phyloP scores from a whole-genome alignment of 2,329 filamentous ascomycete genomes.

The Pseudodiploospora longispora region DNA sequence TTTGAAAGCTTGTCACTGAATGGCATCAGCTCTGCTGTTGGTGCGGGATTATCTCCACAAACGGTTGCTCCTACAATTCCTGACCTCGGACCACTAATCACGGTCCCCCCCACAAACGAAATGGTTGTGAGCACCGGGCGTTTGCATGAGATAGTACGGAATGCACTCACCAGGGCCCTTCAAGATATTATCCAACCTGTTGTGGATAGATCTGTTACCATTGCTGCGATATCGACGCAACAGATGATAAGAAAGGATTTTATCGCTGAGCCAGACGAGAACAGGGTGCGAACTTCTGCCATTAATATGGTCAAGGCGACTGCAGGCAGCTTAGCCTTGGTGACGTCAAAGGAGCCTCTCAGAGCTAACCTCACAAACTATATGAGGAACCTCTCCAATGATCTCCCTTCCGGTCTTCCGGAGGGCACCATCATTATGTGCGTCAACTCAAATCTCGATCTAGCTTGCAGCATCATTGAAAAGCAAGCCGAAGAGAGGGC shows the following conservation, averaged over 20 bases:
- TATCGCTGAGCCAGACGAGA: conserved; percentile 83
- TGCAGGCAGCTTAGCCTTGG: conserved; percentile 84
- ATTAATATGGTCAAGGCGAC: conserved; percentile 93
- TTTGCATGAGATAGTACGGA: conserved; percentile 69
- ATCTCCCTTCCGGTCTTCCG: conserved; percentile 73
- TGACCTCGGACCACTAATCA: conserved; percentile 70
- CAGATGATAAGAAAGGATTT: conserved; percentile 97
- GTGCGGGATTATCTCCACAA: conserved; percentile 67
- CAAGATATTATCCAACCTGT: conserved; percentile 96
- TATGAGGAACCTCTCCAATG: conserved; percentile 62
- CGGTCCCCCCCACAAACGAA: conserved; percentile 73
- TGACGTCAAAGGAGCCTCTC: conserved; percentile 97
- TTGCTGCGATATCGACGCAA: conserved; percentile 91
- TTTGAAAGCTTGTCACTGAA: conserved; percentile 80
- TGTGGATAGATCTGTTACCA: conserved; percentile 94
- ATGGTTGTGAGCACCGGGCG: conserved; percentile 66
- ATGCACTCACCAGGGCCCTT: conserved; percentile 80
- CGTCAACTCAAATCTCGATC: conserved; percentile 93
- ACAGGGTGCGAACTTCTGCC: conserved; percentile 75
- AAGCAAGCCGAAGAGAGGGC: conserved; percentile 92
- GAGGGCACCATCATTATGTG: conserved; percentile 98
- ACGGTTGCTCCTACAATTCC: conserved; percentile 74
- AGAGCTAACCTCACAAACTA: conserved; percentile 97
- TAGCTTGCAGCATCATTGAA: conserved; percentile 89
- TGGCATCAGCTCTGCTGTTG: conserved; percentile 59